phyloP scores from a whole-genome alignment of 208 protist genomes.

The Wallacemonas sp. region DNA sequence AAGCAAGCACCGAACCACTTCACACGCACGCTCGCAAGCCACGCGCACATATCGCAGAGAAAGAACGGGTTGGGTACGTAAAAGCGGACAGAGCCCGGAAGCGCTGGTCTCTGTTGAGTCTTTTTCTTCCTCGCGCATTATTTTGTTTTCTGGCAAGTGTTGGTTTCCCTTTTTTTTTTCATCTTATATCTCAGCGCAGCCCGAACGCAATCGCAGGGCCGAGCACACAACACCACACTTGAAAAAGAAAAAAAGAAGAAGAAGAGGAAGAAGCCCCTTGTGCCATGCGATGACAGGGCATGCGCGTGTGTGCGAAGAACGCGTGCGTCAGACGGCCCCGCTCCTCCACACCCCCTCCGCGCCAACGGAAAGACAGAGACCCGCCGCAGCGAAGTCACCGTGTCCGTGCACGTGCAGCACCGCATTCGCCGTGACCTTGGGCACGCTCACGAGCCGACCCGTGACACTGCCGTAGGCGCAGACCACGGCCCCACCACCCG shows the following conservation, averaged over 20 bases:
- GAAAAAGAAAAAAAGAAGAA: background rate
- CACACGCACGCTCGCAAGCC: no score
- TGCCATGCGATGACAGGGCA: background rate
- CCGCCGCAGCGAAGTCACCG: slow-evolving; percentile 45
- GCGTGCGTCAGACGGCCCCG: background rate
- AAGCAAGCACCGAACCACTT: no score
- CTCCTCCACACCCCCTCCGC: background rate
- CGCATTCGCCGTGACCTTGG: slow-evolving; percentile 18
- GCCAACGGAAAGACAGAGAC: background rate
- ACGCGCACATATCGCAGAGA: no score
- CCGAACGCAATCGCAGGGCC: no score
- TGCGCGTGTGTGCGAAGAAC: no score
- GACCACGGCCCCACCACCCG: no score
- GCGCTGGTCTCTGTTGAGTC: no score
- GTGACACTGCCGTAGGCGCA: slow-evolving; percentile 17
- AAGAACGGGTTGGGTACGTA: no score
- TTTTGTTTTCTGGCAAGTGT: background rate
- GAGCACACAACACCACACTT: background rate
- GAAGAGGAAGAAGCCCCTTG: background rate
- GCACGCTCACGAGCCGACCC: slow-evolving; percentile 12
- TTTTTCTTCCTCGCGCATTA: no score
- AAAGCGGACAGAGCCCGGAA: no score
- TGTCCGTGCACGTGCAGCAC: slow-evolving; percentile 34
- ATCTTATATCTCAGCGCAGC: no score
- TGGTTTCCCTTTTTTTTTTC: background rate